A percentile compares a stretch with the other conserved stretches of the same genome.
These are phyloP conservation scores for Pseudogymnoascus sp. DNA, from an alignment of 2,329 filamentous ascomycete species.

Conservation along the genomic window DNA sequence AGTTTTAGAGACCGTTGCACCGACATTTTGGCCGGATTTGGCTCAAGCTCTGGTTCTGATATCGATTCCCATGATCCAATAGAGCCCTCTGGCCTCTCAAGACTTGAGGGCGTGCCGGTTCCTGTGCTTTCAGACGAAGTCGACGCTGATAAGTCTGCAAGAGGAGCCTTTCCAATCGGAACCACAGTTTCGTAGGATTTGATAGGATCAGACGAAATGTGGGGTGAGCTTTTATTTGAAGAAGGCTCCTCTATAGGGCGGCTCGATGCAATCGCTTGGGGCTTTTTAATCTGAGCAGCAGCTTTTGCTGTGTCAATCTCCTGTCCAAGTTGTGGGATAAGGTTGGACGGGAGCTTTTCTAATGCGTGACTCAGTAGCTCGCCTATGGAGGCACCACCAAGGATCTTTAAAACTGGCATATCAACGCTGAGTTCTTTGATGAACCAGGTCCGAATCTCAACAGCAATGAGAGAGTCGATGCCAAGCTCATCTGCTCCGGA, in stretches of 20 bases:
- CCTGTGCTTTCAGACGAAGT: background rate
- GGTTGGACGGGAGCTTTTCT: conserved; percentile 1
- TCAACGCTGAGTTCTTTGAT: conserved; percentile 37
- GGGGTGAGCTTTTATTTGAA: background rate
- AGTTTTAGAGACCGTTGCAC: background rate
- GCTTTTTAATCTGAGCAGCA: background rate
- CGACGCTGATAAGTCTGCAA: background rate
- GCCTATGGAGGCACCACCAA: conserved; percentile 28
- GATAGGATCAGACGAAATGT: background rate
- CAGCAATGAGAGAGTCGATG: conserved; percentile 26
- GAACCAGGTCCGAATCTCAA: conserved; percentile 38
- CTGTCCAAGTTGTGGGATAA: background rate
- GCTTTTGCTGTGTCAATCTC: background rate
- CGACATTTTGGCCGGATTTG: conserved; percentile 3
- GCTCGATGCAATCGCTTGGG: background rate
- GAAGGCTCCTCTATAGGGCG: background rate
- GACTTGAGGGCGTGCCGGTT: background rate
- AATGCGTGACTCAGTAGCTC: conserved; percentile 12
- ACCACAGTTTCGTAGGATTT: background rate
- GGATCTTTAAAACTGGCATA: conserved; percentile 40
- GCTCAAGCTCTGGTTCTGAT: background rate
- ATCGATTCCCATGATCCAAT: background rate
- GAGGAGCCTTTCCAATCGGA: background rate
- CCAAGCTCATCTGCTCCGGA: conserved; percentile 28
- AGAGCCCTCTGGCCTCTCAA: background rate